Base-by-base conservation (phyloP, 2,329 filamentous ascomycete genomes). In the Rachicladosporium sp. region DNA sequence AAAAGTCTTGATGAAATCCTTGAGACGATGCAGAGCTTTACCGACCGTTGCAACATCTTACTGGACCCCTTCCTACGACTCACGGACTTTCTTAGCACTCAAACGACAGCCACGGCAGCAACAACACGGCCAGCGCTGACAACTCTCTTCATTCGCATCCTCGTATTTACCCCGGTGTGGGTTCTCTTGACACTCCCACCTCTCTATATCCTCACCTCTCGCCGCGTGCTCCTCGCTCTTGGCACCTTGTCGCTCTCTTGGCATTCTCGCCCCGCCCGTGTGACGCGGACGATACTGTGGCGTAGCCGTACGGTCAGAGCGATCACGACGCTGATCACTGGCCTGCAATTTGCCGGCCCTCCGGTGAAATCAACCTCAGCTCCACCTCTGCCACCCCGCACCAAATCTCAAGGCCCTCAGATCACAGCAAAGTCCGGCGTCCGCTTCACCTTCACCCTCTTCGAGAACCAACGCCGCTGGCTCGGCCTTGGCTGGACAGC, bases 1-100 rank as follows among this genome's bases (percentile, higher is more conserved):
- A 95, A 95, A 67, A 95, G 87, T 37, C 64, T 98, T 38, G 91
- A 98, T 58, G 91, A 98, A 64, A 98, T 98, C 44, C 83, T 98
- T 41, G 88, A 96, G 51, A 93, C 85, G 0, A 66, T 98, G 33
- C 86, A 87, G 58, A 78, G 87, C 48, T 85, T 98, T 50, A 96
- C 89, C 0, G 82, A 81, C 4, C 75, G 91, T 36, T 95, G 91
- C 62, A 94, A 95, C 59, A 81, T 94, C 38, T 68, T 98, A 11
- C 71, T 96, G 37, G 88, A 95, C 52, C 91, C 91, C 2, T 73
- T 96, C 40, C 69, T 94, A 33, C 78, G 83, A 47, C 70, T 96
- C 58, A 95, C 88, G 4, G 88, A 96, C 59, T 95, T 95, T 54
- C 70, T 98, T 19, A 27, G 73, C 80, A 48, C 88, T 29, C 87